phyloP scores from a whole-genome alignment of 1,284 basidiomycete genomes.

The Puccinia hordei region DNA sequence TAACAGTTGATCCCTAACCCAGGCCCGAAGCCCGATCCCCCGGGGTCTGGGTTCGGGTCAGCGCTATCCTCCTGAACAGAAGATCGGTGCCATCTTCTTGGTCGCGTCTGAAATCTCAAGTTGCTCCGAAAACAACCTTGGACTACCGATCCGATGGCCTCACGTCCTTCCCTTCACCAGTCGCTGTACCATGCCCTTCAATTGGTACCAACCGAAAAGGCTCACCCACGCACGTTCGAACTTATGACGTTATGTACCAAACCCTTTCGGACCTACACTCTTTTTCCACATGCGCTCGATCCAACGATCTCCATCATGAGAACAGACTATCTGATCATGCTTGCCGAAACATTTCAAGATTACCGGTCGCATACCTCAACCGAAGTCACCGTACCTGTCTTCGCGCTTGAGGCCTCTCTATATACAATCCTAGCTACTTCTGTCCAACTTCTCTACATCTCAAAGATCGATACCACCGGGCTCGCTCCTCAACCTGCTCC shows the following conservation, averaged over 20 bases:
- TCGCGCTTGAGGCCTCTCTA: constrained; percentile 33
- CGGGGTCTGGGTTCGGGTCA: no score
- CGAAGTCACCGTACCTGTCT: constrained; percentile 27
- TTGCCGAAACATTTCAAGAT: constrained; percentile 26
- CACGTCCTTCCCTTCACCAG: constrained; percentile 10
- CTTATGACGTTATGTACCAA: constrained; percentile 66
- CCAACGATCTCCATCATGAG: neutral
- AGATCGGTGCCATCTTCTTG: no score
- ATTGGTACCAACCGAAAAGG: neutral
- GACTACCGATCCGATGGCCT: neutral
- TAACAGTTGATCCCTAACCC: no score
- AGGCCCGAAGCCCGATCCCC: no score
- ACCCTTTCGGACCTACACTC: constrained; percentile 67
- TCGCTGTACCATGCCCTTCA: neutral
- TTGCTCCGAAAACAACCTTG: neutral
- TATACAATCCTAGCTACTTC: constrained; percentile 17
- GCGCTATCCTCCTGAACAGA: no score
- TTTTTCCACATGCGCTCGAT: constrained; percentile 71
- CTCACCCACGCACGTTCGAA: neutral
- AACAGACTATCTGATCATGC: constrained; percentile 36
- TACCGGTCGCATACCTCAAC: neutral
- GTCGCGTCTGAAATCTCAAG: neutral
- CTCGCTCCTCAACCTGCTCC: constrained; percentile 24
- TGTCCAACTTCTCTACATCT: constrained; percentile 34
- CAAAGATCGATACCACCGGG: constrained; percentile 45